These are phyloP conservation scores for Pseudonectria buxi DNA, from an alignment of 2,329 filamentous ascomycete genomes.

Conservation along the genomic window DNA sequence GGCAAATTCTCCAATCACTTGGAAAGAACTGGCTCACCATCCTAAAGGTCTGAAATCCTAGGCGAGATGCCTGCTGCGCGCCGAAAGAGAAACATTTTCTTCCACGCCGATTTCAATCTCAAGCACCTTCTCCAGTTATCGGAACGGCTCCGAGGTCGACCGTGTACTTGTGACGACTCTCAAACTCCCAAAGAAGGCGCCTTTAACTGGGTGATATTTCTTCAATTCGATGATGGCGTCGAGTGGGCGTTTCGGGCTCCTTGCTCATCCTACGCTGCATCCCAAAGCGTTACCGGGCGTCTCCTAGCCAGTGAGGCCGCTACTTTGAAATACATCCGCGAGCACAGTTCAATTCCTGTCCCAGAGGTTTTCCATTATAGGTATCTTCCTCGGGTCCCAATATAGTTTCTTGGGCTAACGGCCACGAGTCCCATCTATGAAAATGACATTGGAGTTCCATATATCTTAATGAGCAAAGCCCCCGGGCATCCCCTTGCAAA, in stretches of 20 bases:
- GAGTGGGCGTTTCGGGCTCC: slow-evolving; percentile 25
- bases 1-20: not conserved
- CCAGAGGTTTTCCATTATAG: slow-evolving; percentile 22
- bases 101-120: slow-evolving; percentile 10
- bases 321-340: slow-evolving; percentile 23
- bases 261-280: too few relatives aligned
- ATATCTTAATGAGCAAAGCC: slow-evolving; percentile 28
- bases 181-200: slow-evolving; percentile 20
- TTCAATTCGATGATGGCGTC: slow-evolving; percentile 24
- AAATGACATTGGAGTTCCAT: slow-evolving; percentile 25
- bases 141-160: slow-evolving; percentile 5
- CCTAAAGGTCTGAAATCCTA: not conserved
- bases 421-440: slow-evolving; percentile 6
- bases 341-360: slow-evolving; percentile 24
- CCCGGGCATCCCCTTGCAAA: slow-evolving; percentile 18
- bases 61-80: slow-evolving; percentile 3
- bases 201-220: slow-evolving; percentile 25
- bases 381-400: slow-evolving; percentile 5
- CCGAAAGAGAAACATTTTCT: too few relatives aligned
- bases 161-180: slow-evolving; percentile 7
- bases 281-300: slow-evolving; percentile 16
- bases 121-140: slow-evolving; percentile 6
- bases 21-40: not conserved
- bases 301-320: slow-evolving; percentile 26
- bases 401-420: slow-evolving; percentile 5